Base-by-base conservation (phyloP, 768 basidiomycete genomes). In the Clitopilus hobsonii region DNA sequence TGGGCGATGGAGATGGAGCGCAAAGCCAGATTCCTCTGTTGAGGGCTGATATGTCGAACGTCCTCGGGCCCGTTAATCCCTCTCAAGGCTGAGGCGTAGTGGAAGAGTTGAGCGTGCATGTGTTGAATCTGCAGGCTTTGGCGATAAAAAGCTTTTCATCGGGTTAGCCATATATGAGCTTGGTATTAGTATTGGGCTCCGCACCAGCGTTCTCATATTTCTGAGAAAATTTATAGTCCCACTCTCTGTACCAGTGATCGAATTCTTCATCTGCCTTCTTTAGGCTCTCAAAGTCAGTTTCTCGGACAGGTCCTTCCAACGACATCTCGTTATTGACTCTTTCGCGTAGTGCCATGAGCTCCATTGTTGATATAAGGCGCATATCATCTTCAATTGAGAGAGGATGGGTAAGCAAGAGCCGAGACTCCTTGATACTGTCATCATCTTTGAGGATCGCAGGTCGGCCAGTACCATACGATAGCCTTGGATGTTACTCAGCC, bases 381-480 rank as follows among this genome's bases (percentile, higher is more conserved):
- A 93, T 94, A 63, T 98, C 94, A 60, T 96, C 94, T 63, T 92
- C 87, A 56, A 96, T 90, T 13, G 91, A 82, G 25, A 96, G 72
- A 30, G 94, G 94, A 67, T 97, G 94, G 59, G 86, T 84, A 22
- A 97, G 72, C 18, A 98, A 77, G 47, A 86, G 74, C 29, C 88
- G 84, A 61, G 90, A 92, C 57, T 90, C 83, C 63, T 77, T 80
- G 56, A 98, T 94, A 51, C 91, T 89, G 66, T 95, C 94, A 61
- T 98, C 94, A 57, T 96, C 92, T 63, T 91, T 89, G 25, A 97
- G 74, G 45, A 97, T 92, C 0, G 94, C 91, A 1, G 94, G 94
- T 29, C 94, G 87, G 8, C 94, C 94, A 36, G 91, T 96, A 3
- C 94, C 95, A 62, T 95, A 98, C 0, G 94, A 95, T 70, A 98